These are phyloP conservation scores for Pavlovales sp. DNA, from an alignment of 208 protist species.

Conservation along the genomic window DNA sequence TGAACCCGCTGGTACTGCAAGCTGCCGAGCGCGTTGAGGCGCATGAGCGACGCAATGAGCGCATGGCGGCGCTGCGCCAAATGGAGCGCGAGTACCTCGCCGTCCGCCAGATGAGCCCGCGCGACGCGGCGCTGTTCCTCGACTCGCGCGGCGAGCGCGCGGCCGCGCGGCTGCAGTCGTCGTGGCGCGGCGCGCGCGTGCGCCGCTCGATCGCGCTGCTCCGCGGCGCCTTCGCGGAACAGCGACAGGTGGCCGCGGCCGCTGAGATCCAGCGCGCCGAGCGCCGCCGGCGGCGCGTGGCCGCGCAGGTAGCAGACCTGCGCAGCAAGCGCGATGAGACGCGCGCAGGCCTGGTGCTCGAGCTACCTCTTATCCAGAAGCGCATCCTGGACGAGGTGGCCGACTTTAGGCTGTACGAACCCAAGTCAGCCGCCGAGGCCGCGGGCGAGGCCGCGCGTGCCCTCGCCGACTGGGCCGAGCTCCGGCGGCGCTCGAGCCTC, in stretches of 20 bases:
- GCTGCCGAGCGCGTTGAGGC: too few relatives aligned
- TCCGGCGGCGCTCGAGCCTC: background rate
- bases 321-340: background rate
- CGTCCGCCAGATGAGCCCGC: background rate
- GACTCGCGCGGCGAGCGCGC: background rate
- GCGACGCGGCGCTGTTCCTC: background rate
- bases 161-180: background rate
- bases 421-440: background rate
- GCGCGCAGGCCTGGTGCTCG: background rate
- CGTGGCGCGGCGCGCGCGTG: background rate
- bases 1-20: too few relatives aligned
- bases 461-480: background rate
- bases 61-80: background rate
- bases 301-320: background rate
- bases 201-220: background rate
- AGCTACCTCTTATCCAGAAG: background rate
- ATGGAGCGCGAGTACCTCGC: background rate
- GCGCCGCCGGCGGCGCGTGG: too few relatives aligned
- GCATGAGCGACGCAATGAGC: background rate
- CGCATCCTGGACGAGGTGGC: background rate
- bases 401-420: background rate
- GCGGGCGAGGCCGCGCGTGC: background rate
- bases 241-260: too few relatives aligned
- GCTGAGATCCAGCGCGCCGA: background rate
- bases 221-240: background rate